Evolutionary conservation across 345 rosid species (phyloP), one percentile per base, ranked within the genome.

Genomic region (Euphorbia tirucalli): DNA sequence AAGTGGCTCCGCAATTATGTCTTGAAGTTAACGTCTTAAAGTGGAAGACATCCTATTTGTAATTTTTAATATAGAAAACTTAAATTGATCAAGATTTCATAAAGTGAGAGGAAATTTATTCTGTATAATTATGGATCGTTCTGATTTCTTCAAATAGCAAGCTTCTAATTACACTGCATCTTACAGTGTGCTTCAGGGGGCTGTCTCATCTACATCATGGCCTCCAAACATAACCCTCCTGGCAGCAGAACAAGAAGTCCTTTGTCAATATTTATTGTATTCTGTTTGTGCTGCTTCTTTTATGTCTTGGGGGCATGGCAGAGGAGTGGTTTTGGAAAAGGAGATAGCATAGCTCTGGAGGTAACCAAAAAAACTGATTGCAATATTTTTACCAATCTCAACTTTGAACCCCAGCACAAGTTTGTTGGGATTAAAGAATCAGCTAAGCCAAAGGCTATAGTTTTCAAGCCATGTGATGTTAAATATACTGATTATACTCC

Each of bases 261-360:
- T 1, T 72, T 95, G 39, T 88, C 91, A 14, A 74, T 95, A 80
- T 84, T 95, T 59, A 69, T 89, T 31, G 92, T 90, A 74, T 76
- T 95, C 49, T 90, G 87, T 74, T 73, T 95, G 74, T 95, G 99
- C 59, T 85, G 97, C 85, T 87, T 90, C 88, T 92, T 89, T 75
- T 95, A 92, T 82, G 70, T 95, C 65, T 79, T 95, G 75, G 99
- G 99, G 67, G 89, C 97, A 64, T 95, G 99, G 99, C 94, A 95
- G 85, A 90, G 77, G 83, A 84, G 97, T 77, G 99, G 97, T 13
- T 90, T 90, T 58, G 99, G 97, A 30, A 92, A 85, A 85, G 97
- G 96, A 74, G 99, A 90, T 67, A 80, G 83, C 71, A 83, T 95
- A 74, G 93, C 97, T 1, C 71, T 85, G 55, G 87, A 81, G 65